Evolutionary conservation across 805 yeast species (phyloP).

Genomic region (Cyberlindnera xishuangbannaensis): DNA sequence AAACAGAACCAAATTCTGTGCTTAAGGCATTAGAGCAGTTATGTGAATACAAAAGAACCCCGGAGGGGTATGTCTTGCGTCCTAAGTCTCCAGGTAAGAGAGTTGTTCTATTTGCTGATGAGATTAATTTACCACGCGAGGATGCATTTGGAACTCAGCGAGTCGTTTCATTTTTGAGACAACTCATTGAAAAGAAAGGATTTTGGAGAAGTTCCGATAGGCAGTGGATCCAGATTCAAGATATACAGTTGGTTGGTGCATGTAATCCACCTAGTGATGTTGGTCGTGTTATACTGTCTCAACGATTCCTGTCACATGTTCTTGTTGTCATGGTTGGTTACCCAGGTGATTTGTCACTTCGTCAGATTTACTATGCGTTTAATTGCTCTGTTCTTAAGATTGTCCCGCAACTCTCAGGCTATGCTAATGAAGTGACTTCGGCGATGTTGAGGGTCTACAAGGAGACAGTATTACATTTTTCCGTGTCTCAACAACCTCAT

Average conservation of each 20-base stretch:
- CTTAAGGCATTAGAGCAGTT: constrained; percentile 64
- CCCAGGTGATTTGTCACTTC: constrained; percentile 59
- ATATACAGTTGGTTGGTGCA: constrained; percentile 87
- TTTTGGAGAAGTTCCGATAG: constrained; percentile 62
- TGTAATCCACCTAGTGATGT: constrained; percentile 85
- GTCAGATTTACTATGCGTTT: constrained; percentile 62
- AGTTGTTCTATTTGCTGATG: constrained; percentile 87
- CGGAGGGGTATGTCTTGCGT: constrained; percentile 45
- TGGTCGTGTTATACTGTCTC: constrained; percentile 56
- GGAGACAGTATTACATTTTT: constrained; percentile 36
- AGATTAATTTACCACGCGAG: constrained; percentile 70
- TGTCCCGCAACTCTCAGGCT: constrained; percentile 57
- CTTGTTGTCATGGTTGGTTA: constrained; percentile 70
- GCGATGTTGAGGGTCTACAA: constrained; percentile 65
- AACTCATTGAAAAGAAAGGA: constrained; percentile 65
- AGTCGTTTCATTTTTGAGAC: constrained; percentile 67
- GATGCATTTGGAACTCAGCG: constrained; percentile 73
- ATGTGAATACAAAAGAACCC: constrained; percentile 52
- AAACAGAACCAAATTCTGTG: constrained; percentile 58
- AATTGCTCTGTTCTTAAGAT: constrained; percentile 49
- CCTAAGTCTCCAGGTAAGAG: constrained; percentile 62
- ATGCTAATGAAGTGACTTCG: constrained; percentile 42
- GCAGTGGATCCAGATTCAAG: constrained; percentile 59
- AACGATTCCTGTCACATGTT: constrained; percentile 62
- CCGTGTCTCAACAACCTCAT: constrained; percentile 39